A percentile compares a stretch with the other conserved stretches of the same genome.
Evolutionary conservation across 1,139 yeast genomes (phyloP).

Genomic region (Saccharomycopsis hybrid): DNA sequence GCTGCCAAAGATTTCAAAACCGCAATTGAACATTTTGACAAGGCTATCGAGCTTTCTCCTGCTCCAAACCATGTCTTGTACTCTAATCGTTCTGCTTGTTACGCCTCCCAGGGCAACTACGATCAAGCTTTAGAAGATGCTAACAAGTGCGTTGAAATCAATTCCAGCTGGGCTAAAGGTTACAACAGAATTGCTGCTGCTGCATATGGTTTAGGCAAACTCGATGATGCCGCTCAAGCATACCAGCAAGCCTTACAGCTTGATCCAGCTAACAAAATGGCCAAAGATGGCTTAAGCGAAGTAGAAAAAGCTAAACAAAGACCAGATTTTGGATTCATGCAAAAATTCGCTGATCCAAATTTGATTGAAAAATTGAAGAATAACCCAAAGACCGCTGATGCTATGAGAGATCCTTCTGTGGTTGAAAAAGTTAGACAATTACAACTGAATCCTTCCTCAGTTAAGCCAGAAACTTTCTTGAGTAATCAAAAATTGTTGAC

Average conservation of each 20-base stretch:
- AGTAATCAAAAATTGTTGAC: constrained; percentile 86
- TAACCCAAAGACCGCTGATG: constrained; percentile 82
- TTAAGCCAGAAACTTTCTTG: constrained; percentile 52
- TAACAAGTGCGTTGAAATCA: constrained; percentile 68
- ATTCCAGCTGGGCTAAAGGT: constrained; percentile 90
- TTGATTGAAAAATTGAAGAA: constrained; percentile 65
- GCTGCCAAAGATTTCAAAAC: constrained; percentile 75
- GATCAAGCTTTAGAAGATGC: constrained; percentile 78
- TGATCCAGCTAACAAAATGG: constrained; percentile 81
- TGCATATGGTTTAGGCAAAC: constrained; percentile 72
- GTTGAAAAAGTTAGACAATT: constrained; percentile 64
- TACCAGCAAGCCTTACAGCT: constrained; percentile 79
- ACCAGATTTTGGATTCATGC: constrained; percentile 76
- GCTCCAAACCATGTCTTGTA: constrained; percentile 83
- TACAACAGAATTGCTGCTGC: constrained; percentile 94
- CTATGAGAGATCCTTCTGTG: constrained; percentile 83
- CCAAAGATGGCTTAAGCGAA: constrained; percentile 70
- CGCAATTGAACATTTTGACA: constrained; percentile 75
- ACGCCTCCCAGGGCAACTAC: constrained; percentile 73
- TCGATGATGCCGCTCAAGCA: constrained; percentile 60
- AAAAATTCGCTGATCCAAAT: constrained; percentile 75
- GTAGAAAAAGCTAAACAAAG: constrained; percentile 39
- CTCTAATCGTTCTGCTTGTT: constrained; percentile 92
- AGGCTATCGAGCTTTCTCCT: constrained; percentile 82
- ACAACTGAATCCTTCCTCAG: constrained; percentile 69